Evolutionary conservation across 2,329 filamentous ascomycete species (phyloP).

Genomic region (Grosmannia clavigera): DNA sequence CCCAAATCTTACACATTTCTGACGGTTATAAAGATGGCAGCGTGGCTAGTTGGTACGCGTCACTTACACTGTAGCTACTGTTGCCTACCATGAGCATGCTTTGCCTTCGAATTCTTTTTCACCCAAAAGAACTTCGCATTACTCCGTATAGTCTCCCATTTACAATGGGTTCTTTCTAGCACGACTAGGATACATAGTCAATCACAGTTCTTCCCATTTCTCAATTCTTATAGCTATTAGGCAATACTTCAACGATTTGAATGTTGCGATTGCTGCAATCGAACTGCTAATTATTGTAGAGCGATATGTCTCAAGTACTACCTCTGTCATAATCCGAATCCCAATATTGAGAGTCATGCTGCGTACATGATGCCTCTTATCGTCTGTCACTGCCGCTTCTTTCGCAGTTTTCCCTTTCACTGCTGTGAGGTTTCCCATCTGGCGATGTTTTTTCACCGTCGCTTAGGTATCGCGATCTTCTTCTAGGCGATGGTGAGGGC

Average conservation of each 20-base stretch:
- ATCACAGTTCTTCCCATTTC: too few species aligned
- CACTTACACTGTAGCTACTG: not conserved
- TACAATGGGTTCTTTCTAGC: too few species aligned
- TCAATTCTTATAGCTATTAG: too few species aligned
- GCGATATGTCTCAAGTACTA: not conserved
- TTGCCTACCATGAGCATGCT: too few species aligned
- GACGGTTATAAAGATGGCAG: too few species aligned
- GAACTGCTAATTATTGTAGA: not conserved
- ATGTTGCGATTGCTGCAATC: too few species aligned
- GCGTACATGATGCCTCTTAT: not conserved
- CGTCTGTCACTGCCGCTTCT: not conserved
- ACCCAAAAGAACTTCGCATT: too few species aligned
- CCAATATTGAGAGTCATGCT: not conserved
- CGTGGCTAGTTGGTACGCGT: too few species aligned
- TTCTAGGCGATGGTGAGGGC: not conserved
- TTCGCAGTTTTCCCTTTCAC: not conserved
- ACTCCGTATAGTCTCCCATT: too few species aligned
- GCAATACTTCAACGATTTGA: too few species aligned
- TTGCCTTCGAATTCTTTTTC: too few species aligned
- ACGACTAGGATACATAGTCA: too few species aligned
- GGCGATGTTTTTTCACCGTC: not conserved
- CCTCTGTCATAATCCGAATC: not conserved
- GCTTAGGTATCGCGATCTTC: not conserved
- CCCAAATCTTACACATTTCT: not conserved
- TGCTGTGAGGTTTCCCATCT: not conserved